phyloP scores from a whole-genome alignment of 306 rosid species.

The Castanopsis chinensis region DNA sequence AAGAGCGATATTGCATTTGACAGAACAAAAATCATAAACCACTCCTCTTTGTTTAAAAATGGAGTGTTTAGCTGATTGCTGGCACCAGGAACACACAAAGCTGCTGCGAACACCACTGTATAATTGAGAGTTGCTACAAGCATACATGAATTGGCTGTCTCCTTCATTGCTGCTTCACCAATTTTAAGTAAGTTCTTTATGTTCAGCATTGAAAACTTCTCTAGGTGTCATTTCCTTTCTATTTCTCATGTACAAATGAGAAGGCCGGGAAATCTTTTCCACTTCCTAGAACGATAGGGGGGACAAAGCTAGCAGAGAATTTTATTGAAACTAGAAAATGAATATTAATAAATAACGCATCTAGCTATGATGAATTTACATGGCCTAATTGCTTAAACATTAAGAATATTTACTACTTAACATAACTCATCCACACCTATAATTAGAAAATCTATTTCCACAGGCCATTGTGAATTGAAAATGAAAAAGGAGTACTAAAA shows the following conservation, averaged over 20 bases:
- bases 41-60: background rate
- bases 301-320: background rate
- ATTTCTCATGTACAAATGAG: background rate
- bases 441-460: too few species aligned
- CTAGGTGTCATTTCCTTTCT: background rate
- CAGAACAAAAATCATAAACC: background rate
- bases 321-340: too few species aligned
- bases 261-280: background rate
- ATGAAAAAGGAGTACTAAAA: background rate
- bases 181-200: background rate
- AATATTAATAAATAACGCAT: background rate
- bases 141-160: conserved; percentile 13
- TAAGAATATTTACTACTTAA: too few species aligned
- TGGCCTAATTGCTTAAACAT: background rate
- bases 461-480: too few species aligned
- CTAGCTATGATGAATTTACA: background rate
- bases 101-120: background rate
- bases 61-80: background rate
- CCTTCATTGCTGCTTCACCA: background rate
- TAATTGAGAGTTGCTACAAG: conserved; percentile 16
- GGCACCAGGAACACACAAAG: background rate
- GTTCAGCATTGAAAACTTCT: background rate
- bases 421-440: too few species aligned
- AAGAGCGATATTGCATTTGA: background rate
- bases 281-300: background rate